Base-by-base conservation (phyloP, 805 yeast species). In the Nadsonia fulvescens region DNA sequence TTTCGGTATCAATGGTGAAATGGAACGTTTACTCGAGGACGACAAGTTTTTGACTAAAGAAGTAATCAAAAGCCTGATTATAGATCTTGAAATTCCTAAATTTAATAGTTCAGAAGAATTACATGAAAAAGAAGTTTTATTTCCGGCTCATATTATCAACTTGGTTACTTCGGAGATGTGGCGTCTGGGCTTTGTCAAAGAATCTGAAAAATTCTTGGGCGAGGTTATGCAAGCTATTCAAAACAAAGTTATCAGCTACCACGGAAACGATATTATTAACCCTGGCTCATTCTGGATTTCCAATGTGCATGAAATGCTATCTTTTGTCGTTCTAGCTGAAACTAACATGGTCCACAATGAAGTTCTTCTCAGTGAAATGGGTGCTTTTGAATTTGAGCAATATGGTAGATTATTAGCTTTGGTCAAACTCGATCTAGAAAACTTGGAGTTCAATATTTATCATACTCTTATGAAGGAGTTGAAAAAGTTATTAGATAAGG, bases 241-340 rank as follows among this genome's bases (percentile, higher is more conserved):
- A 56, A 69, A 66, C 26, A 71, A 77, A 34, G 93, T 86, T 10
- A 63, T 76, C 27, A 53, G 61, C n/a, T 60, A 75, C 44, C 74
- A 73, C 38, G 93, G 86, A 30, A 92, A 77, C 32, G 91, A 78
- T 38, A 70, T 81, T 17, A 72, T 83, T 42, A 70, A 81, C 24
- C 81, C 81, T 40, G 96, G 94, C 38, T 93, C 95, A 0, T 89
- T 83, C 58, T 89, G 98, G 98, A 61, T 89, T 37, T 78, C 95
- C 3, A 89, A 89, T 53, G 83, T 91, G 3, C 94, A 89, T 47
- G 96, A 89, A 47, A 63, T 89, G 42, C 78, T 77, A 50, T 82
- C 96, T 3, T 89, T 89, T 58, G 93, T 86, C 32, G 70, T 83
- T 9, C 77, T 81, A 51, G 96, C 96, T 3, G 93, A 86, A 51